Percentiles rank a stretch among this genome's conserved stretches.
Evolutionary conservation across 2,329 filamentous ascomycete genomes (phyloP).

Genomic region (Talaromyces rugulosus): DNA sequence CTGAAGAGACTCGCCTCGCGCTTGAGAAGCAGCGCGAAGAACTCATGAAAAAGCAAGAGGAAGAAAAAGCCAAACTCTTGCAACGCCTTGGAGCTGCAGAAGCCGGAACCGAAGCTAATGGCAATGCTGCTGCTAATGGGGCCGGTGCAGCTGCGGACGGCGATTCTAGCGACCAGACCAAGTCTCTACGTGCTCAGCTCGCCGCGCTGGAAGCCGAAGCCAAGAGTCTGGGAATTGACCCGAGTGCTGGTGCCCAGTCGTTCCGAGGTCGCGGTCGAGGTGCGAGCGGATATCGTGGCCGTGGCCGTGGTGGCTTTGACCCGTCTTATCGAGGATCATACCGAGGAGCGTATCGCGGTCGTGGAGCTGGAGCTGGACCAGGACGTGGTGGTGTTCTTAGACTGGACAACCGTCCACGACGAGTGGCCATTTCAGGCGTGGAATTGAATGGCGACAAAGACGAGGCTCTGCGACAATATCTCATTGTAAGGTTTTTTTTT

Average conservation of each 20-base stretch:
- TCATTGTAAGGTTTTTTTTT: conserved; percentile 40
- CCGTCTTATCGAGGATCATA: conserved; percentile 35
- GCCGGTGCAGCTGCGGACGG: conserved; percentile 24
- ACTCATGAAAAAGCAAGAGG: conserved; percentile 51
- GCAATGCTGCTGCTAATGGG: conserved; percentile 12
- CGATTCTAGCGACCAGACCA: conserved; percentile 46
- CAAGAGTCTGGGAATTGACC: conserved; percentile 49
- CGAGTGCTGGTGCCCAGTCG: conserved; percentile 25
- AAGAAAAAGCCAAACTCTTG: conserved; percentile 49
- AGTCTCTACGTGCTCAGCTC: conserved; percentile 51
- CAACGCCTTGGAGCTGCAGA: conserved; percentile 42
- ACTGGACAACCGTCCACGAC: conserved; percentile 56
- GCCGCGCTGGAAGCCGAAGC: conserved; percentile 55
- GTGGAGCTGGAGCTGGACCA: conserved; percentile 30
- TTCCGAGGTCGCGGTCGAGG: conserved; percentile 24
- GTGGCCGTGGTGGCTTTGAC: conserved; percentile 41
- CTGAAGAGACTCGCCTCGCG: conserved; percentile 47
- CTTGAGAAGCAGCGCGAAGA: conserved; percentile 51
- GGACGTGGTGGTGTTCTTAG: conserved; percentile 50
- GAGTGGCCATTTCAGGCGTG: conserved; percentile 49
- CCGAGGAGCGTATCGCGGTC: conserved; percentile 40
- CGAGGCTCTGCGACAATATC: conserved; percentile 53
- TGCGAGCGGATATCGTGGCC: conserved; percentile 28
- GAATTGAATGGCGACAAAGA: conserved; percentile 48
- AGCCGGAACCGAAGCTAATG: conserved; percentile 9